A percentile compares a stretch with the other conserved stretches of the same genome.
Conservation (phyloP, 352 stramenopile genomes). For the Phytophthora constricta region DNA sequence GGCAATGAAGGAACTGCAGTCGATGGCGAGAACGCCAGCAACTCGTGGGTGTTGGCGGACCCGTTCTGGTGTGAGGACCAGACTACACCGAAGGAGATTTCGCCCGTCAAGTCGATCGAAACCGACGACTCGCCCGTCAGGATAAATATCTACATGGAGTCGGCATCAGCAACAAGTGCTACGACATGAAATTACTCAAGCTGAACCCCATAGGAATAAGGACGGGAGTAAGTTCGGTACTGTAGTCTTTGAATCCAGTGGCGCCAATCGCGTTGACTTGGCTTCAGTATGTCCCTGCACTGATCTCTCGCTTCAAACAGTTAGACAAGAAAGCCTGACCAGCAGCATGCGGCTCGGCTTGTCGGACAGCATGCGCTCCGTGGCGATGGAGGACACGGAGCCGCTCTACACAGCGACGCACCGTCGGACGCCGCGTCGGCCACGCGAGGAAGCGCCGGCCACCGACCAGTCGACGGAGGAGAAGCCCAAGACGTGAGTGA, state of each 20-base stretch:
- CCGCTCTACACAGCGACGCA: constrained; percentile 17
- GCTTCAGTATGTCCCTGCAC: background rate
- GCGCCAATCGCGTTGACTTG: background rate
- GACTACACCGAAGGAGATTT: constrained; percentile 33
- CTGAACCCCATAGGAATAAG: too few relatives aligned
- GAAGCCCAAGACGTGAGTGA: background rate
- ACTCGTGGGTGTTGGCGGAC: constrained; percentile 79
- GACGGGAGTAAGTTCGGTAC: constrained; percentile 23
- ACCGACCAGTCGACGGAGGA: constrained; percentile 9
- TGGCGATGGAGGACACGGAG: constrained; percentile 28
- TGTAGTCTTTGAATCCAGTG: constrained; percentile 36
- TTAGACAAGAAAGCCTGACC: background rate
- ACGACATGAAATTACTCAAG: background rate
- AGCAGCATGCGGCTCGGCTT: constrained; percentile 48
- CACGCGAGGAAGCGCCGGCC: background rate
- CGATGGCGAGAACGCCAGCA: constrained; percentile 42
- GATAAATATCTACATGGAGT: constrained; percentile 72
- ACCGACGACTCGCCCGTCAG: constrained; percentile 43
- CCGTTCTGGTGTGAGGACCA: constrained; percentile 56
- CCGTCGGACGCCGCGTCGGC: constrained; percentile 5
- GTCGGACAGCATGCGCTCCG: constrained; percentile 52
- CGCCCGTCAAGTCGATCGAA: constrained; percentile 57
- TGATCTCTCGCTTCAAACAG: too few relatives aligned
- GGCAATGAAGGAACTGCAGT: constrained; percentile 42
- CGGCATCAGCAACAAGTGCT: constrained; percentile 8